Percentiles rank a stretch among this genome's conserved stretches.
Conservation (phyloP, 129 eudicot genomes). For the Centaurea solstitialis region DNA sequence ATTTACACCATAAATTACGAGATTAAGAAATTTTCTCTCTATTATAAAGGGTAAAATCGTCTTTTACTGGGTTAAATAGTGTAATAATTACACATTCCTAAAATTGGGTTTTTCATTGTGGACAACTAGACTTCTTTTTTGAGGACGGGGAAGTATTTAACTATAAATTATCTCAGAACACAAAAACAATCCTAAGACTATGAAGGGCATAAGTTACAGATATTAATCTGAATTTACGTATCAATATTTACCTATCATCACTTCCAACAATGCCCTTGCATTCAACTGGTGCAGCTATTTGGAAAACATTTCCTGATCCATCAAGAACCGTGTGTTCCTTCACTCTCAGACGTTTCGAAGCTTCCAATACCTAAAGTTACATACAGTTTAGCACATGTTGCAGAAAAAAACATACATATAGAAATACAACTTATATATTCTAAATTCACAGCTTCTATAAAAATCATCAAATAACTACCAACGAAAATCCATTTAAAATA, state of each 20-base stretch:
- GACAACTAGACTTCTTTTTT: no score
- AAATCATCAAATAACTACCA: background rate
- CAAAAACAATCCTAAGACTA: background rate
- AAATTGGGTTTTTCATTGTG: no score
- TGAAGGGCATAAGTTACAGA: background rate
- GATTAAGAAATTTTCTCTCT: no score
- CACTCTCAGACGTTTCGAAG: slow-evolving; percentile 86
- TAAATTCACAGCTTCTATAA: background rate
- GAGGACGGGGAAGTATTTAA: background rate
- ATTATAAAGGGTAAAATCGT: no score
- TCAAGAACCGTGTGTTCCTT: slow-evolving; percentile 92
- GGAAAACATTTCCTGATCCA: slow-evolving; percentile 81
- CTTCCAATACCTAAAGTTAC: slow-evolving; percentile 71
- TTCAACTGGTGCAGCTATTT: slow-evolving; percentile 98
- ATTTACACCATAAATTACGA: background rate
- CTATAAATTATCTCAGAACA: background rate
- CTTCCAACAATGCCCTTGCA: slow-evolving; percentile 99
- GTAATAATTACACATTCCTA: no score
- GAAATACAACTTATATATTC: background rate
- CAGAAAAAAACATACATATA: background rate
- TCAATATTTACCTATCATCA: slow-evolving; percentile 76
- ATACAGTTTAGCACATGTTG: slow-evolving; percentile 5
- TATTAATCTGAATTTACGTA: background rate
- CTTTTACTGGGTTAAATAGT: no score
- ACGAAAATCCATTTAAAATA: background rate